A percentile compares a stretch with the other conserved stretches of the same genome.
These are phyloP conservation scores for Ilyonectria mors-panacis DNA, from an alignment of 2,329 filamentous ascomycete genomes.

Conservation along the genomic window DNA sequence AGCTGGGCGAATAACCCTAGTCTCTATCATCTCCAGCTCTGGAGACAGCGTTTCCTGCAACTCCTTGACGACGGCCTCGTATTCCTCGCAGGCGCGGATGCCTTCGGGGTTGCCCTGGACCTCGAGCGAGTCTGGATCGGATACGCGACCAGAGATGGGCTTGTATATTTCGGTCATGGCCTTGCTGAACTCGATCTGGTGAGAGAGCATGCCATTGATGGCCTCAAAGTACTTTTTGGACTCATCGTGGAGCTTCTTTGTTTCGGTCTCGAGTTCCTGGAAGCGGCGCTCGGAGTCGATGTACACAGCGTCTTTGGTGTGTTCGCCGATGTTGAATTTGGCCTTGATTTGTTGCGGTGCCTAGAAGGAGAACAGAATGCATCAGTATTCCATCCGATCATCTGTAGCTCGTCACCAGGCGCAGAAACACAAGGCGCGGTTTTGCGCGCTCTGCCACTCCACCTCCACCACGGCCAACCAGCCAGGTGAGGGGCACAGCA, in stretches of 20 bases:
- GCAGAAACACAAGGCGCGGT: conserved; percentile 25
- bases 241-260: conserved; percentile 96
- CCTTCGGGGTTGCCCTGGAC: conserved; percentile 92
- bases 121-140: conserved; percentile 87
- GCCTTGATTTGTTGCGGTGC: conserved; percentile 93
- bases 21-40: conserved; percentile 98
- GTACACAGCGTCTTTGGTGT: conserved; percentile 95
- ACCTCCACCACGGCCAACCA: conserved; percentile 25
- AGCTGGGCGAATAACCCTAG: conserved; percentile 89
- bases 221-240: conserved; percentile 97
- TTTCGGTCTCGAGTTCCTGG: conserved; percentile 93
- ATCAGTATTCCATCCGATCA: not conserved
- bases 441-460: conserved; percentile 32
- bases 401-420: conserved; percentile 4
- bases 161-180: conserved; percentile 98
- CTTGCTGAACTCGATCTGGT: conserved; percentile 98
- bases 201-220: conserved; percentile 97
- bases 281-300: conserved; percentile 95
- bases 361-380: conserved; percentile 55
- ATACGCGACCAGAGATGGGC: conserved; percentile 95
- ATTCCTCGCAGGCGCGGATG: conserved; percentile 96
- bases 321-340: conserved; percentile 95
- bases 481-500: conserved; percentile 51
- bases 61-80: conserved; percentile 91
- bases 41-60: conserved; percentile 90